Percentiles rank a stretch among this genome's conserved stretches.
Evolutionary conservation across 768 basidiomycete genomes (phyloP).

Genomic region (Cyathus striatus): DNA sequence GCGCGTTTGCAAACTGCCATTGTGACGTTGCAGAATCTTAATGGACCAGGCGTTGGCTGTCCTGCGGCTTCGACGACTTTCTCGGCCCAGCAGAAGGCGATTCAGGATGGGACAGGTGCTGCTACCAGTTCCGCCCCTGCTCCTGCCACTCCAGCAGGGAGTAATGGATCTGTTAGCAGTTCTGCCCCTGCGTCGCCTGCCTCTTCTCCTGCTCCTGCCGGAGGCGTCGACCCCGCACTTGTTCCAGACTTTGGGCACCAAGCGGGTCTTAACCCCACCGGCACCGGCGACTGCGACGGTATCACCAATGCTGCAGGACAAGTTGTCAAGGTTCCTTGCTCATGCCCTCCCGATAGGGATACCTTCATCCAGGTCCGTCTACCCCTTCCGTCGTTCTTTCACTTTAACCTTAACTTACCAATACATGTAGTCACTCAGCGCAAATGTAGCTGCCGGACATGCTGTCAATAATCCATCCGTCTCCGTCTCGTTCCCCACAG

Average conservation of each 20-base stretch:
- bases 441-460: constrained; percentile 57
- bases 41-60: constrained; percentile 64
- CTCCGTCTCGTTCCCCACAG: constrained; percentile 57
- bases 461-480: constrained; percentile 60
- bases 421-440: constrained; percentile 32
- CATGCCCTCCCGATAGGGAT: constrained; percentile 54
- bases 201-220: constrained; percentile 13
- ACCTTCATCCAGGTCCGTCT: constrained; percentile 43
- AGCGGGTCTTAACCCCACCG: constrained; percentile 57
- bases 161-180: constrained; percentile 15
- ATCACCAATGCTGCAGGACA: constrained; percentile 45
- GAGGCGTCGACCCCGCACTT: constrained; percentile 45
- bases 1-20: constrained; percentile 55
- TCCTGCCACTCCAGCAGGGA: constrained; percentile 8
- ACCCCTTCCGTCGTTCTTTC: background rate
- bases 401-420: constrained; percentile 1
- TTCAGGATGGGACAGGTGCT: constrained; percentile 20
- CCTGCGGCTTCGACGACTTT: constrained; percentile 65
- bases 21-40: constrained; percentile 70
- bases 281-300: constrained; percentile 72
- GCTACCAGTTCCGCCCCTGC: constrained; percentile 8
- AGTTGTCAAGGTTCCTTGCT: constrained; percentile 60
- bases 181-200: constrained; percentile 20
- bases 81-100: constrained; percentile 32
- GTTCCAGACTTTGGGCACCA: constrained; percentile 55